Percentiles rank a stretch among this genome's conserved stretches.
These are phyloP conservation scores for Magnolia changhungtana DNA, from an alignment of 164 flowering plant species.

Conservation along the genomic window DNA sequence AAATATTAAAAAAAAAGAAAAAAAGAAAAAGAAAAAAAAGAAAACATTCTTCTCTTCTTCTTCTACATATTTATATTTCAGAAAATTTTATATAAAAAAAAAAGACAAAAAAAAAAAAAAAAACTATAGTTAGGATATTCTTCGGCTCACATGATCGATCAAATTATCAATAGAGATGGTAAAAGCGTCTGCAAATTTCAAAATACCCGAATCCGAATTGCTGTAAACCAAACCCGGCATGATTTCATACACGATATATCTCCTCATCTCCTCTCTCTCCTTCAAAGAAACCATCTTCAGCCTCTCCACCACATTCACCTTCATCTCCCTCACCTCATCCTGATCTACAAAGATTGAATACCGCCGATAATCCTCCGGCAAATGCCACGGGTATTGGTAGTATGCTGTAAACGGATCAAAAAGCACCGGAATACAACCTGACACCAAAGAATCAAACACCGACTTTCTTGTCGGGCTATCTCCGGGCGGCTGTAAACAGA, in stretches of 20 bases:
- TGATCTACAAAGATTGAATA: slow-evolving; percentile 66
- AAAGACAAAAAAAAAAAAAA: not conserved
- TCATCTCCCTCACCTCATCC: slow-evolving; percentile 50
- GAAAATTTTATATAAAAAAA: not conserved
- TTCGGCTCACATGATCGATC: slow-evolving; percentile 35
- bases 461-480: slow-evolving; percentile 84
- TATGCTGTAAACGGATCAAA: slow-evolving; percentile 75
- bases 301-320: slow-evolving; percentile 55
- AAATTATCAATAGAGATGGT: slow-evolving; percentile 48
- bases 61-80: not conserved
- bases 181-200: slow-evolving; percentile 69
- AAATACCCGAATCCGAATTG: slow-evolving; percentile 36
- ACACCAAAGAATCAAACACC: slow-evolving; percentile 66
- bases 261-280: slow-evolving; percentile 70
- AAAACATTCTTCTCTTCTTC: not conserved
- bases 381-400: slow-evolving; percentile 87
- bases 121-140: slow-evolving; percentile 11
- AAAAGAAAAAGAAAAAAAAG: not conserved
- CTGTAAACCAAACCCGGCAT: slow-evolving; percentile 75
- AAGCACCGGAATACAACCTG: slow-evolving; percentile 86
- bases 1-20: not conserved
- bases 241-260: slow-evolving; percentile 61
- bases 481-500: slow-evolving; percentile 86
- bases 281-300: slow-evolving; percentile 35
- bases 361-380: slow-evolving; percentile 52